phyloP scores from a whole-genome alignment of 352 stramenopile species.

The Phytophthora europaea region DNA sequence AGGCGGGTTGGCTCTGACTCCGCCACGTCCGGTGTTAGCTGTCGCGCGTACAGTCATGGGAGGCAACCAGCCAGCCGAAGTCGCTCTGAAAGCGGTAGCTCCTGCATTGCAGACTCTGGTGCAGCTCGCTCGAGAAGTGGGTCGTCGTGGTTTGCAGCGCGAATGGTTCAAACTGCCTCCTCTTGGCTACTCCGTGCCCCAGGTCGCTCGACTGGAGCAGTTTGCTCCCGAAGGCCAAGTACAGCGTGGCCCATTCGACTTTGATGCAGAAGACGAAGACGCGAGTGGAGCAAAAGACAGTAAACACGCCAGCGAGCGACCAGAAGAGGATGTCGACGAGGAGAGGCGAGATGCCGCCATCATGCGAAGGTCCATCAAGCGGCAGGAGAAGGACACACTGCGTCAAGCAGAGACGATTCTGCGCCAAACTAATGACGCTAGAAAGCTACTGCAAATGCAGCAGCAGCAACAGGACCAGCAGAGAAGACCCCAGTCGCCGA shows the following conservation, averaged over 20 bases:
- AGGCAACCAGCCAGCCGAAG: constrained; percentile 31
- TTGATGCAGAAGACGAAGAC: constrained; percentile 5
- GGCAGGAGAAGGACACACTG: constrained; percentile 55
- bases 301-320: neutral
- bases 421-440: constrained; percentile 27
- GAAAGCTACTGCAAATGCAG: constrained; percentile 19
- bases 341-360: constrained; percentile 25
- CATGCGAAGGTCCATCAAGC: constrained; percentile 50
- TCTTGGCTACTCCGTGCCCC: constrained; percentile 26
- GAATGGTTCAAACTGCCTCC: constrained; percentile 35
- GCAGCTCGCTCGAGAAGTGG: constrained; percentile 23
- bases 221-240: constrained; percentile 44
- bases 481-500: constrained; percentile 4
- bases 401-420: constrained; percentile 58
- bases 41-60: constrained; percentile 31
- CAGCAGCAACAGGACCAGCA: constrained; percentile 13
- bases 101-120: constrained; percentile 33
- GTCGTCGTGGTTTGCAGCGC: constrained; percentile 27
- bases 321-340: constrained; percentile 26
- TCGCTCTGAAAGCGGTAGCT: constrained; percentile 29
- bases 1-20: constrained; percentile 14
- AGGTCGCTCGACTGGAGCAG: constrained; percentile 44
- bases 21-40: constrained; percentile 5
- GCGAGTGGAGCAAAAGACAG: neutral
- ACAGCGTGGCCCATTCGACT: constrained; percentile 7